These are phyloP conservation scores for Pyricularia pennisetigena DNA, from an alignment of 2,329 filamentous ascomycete genomes.

Conservation along the genomic window DNA sequence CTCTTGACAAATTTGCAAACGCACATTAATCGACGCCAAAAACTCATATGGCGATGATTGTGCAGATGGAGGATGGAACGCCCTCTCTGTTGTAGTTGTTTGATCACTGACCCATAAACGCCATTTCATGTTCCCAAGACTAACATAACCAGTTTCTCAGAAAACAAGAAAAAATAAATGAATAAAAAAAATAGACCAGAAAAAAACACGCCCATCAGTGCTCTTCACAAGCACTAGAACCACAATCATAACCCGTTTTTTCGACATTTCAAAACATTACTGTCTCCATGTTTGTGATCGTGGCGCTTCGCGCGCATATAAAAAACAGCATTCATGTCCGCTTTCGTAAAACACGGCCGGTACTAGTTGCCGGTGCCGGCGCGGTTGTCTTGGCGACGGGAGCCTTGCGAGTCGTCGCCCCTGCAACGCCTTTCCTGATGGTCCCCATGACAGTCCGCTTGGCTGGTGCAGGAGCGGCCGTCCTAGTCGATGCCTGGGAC, in stretches of 20 bases:
- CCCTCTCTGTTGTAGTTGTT: background rate
- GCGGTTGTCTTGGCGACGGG: constrained; percentile 28
- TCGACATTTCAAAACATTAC: background rate
- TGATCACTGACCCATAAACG: background rate
- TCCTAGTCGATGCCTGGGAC: constrained; percentile 20
- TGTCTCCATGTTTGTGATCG: background rate
- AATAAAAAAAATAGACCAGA: background rate
- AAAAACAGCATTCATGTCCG: constrained; percentile 25
- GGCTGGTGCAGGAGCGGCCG: constrained; percentile 19
- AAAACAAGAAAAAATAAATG: too few relatives aligned
- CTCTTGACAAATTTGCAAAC: background rate
- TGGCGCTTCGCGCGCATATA: background rate
- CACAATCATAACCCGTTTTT: background rate
- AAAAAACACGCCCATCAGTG: background rate
- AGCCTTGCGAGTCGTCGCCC: constrained; percentile 38
- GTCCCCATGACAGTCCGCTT: constrained; percentile 46
- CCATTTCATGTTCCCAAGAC: background rate
- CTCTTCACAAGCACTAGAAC: background rate
- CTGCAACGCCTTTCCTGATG: constrained; percentile 40
- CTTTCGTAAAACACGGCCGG: constrained; percentile 46
- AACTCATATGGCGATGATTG: background rate
- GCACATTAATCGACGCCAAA: background rate
- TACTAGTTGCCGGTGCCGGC: constrained; percentile 27
- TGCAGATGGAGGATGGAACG: background rate
- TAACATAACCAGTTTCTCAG: background rate